Evolutionary conservation across 2,329 filamentous ascomycete genomes (phyloP), one percentile per base, ranked within the genome.

Genomic region (Curvularia spicifera): DNA sequence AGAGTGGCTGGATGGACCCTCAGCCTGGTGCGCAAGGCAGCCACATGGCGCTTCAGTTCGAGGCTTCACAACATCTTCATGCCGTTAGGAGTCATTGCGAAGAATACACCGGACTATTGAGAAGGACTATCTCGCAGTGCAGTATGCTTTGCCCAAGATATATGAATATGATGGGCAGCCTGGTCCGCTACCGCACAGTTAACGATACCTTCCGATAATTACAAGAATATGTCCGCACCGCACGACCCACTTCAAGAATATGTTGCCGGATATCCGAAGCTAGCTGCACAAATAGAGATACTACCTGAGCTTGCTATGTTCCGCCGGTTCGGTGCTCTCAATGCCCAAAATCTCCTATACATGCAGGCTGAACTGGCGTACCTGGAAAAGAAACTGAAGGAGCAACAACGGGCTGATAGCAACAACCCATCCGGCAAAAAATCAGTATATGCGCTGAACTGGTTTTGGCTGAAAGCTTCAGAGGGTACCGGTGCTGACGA

Each of bases 321-420:
- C 24, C 57, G 60, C 3, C 47, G 53, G 5, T 63, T 65, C 24
- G 44, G 43, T 7, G 54, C 53, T 9, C 46, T 64, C 5, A 62
- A 64, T 33, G 53, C 59, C 13, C 48, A 45, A 1, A 63, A 61
- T 10, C 35, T 61, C 3, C 33, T 61, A 4, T 64, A 64, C 26
- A 26, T 55, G 20, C 59, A 64, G 15, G 31, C 50, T 9, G 59
- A 64, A 15, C 39, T 64, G 0, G 26, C 28, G 1, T 10, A 24
- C 24, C 24, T 59, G 1, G 53, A 64, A 20, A 24, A 43, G 7
- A 15, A 40, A 2, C 40, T 51, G 6, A 15, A 7, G 12, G 13
- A 37, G 22, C n/a, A 4, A 1, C 28, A 56, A 12, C 3, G 28
- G 2, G 6, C 3, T 2, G 46, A 55, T 28, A 8, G 5, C n/a